Evolutionary conservation across 441 rosid species (phyloP), one percentile per base, ranked within the genome.

Genomic region (Biscutella auriculata): DNA sequence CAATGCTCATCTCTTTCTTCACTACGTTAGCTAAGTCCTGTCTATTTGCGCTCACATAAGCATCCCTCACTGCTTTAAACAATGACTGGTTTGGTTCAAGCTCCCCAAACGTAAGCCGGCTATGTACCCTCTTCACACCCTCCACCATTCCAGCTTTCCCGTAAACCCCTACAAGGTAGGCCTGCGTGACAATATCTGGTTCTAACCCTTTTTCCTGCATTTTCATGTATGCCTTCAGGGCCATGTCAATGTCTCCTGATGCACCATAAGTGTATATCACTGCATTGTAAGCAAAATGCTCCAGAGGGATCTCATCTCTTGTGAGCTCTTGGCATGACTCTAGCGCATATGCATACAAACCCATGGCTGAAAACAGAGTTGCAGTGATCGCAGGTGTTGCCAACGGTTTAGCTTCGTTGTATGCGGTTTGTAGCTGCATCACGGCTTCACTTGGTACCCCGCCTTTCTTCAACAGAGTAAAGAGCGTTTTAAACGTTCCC

Each of bases 121-220:
- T 68, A 59, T 83, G 79, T 47, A 85, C 76, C 66, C 88, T 80
- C 72, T 80, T 83, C 70, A 87, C 85, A 36, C 95, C 97, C 64
- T 82, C 88, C 25, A 85, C 69, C 92, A 90, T 79, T 16, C 90
- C 88, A 32, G 96, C 87, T 72, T 77, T 87, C 32, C 89, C 92
- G 33, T 91, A 87, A 60, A 95, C 76, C 54, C 66, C 73, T 27
- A 78, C 88, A 29, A 91, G 78, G 74, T 75, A 64, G n/a, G 81
- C 77, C 33, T 62, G 77, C 10, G 97, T 87, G 32, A 83, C 79
- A 21, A 79, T 15, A 71, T 91, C 97, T 13, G 94, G 89, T 43
- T 82, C 71, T 44, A 84, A 56, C 26, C 87, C 86, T 15, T 75
- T 70, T 16, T 84, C 94, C 65, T 80, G 84, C 92, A 85, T 84